phyloP scores from a whole-genome alignment of 2,329 filamentous ascomycete genomes.

The Fusarium falciforme region DNA sequence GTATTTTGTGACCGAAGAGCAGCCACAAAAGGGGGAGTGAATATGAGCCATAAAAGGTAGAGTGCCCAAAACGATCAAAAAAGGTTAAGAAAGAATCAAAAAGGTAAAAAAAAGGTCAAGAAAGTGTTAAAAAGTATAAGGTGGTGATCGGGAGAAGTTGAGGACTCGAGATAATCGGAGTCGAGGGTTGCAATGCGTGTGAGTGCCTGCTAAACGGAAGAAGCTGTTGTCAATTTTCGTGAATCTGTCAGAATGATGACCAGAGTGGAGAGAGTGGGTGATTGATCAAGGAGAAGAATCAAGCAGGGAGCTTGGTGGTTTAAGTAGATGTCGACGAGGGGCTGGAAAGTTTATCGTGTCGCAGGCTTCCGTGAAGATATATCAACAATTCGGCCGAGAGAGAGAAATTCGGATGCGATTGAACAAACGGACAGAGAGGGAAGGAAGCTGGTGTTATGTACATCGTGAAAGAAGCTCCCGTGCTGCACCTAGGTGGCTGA shows the following conservation, averaged over 20 bases:
- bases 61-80: background rate
- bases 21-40: background rate
- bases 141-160: background rate
- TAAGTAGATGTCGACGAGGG: background rate
- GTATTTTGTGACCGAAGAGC: background rate
- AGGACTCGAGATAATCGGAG: background rate
- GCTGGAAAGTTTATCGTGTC: background rate
- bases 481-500: background rate
- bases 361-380: background rate
- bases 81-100: background rate
- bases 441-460: background rate
- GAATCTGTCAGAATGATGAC: background rate
- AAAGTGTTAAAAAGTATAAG: background rate
- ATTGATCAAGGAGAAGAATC: background rate
- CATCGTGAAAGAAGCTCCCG: background rate
- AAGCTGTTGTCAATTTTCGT: background rate
- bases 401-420: background rate
- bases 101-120: background rate
- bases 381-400: background rate
- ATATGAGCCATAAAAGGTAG: background rate
- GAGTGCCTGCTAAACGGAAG: background rate
- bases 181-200: background rate
- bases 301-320: background rate
- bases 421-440: background rate
- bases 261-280: too few relatives aligned